Evolutionary conservation across 2,329 filamentous ascomycete species (phyloP), one percentile per base, ranked within the genome.

Genomic region (Cytospora leucostoma): DNA sequence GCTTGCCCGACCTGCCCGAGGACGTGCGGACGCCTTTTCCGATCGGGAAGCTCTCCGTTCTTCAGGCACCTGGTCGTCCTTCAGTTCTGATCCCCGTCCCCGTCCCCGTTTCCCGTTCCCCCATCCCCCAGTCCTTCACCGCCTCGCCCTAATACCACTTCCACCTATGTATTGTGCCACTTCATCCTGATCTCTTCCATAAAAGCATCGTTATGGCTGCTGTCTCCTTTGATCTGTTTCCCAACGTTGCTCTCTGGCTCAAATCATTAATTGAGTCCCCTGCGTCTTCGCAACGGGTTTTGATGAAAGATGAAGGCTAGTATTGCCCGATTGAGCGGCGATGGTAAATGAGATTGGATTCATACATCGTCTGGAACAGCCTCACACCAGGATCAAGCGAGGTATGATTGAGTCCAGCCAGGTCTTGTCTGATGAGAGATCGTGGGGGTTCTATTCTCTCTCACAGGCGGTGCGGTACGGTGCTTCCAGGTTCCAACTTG

Each of bases 1-100:
- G 21, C 37, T 44, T 7, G 15, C 11, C 58, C 58, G 58, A 61
- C 33, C 58, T 61, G 58, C 38, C 58, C 38, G 58, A 61, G 51
- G 27, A 49, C 5, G n/a, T 33, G 51, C 58, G 49, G 50, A 21
- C 17, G 10, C 35, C 35, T 40, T 6, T 15, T 52, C 33, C 58
- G 33, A 33, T 60, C 47, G 51, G 44, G 44, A 47, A 47, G 44
- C n/a, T 21, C n/a, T 47, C n/a, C 44, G 13, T 47, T 47, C 44
- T n/a, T 12, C 13, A 33, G 49, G 58, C 12, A 35, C 19, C 35
- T 7, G 47, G 11, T 21, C 27, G 27, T 27, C 27, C 27, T 27
- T 4, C 27, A 27, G 2, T 27, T 4, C 27, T 4, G 27, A 4
- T 27, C 4, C 27, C 27, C 27, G 27, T 27, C 4, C 4, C 27